Percentiles rank a stretch among this genome's conserved stretches.
Evolutionary conservation across 495 filamentous ascomycete species (phyloP).

Genomic region (Xylaria nigripes): DNA sequence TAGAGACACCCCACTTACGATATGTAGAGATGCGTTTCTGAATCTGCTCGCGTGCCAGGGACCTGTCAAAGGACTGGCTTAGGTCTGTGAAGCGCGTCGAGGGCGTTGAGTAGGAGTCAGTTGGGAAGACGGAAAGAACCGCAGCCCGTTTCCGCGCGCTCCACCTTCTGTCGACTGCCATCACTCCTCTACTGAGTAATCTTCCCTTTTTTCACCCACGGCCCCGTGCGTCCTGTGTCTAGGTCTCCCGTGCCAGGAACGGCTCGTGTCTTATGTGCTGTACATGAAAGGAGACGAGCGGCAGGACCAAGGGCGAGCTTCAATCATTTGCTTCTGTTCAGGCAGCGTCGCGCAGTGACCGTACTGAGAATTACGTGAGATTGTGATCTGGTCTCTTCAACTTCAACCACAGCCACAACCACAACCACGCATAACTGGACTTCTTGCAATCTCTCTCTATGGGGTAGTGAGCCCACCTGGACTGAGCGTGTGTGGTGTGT

Average conservation of each 20-base stretch:
- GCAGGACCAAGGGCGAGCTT: not conserved
- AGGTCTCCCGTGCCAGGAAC: not conserved
- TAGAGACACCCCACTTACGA: slow-evolving; percentile 9
- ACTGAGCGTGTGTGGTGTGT: not conserved
- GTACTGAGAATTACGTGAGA: not conserved
- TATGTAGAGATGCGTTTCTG: not conserved
- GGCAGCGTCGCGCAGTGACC: not conserved
- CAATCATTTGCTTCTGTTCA: not conserved
- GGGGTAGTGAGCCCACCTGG: not conserved
- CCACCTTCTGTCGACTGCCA: slow-evolving; percentile 28
- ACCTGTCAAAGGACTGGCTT: slow-evolving; percentile 34
- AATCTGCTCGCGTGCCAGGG: slow-evolving; percentile 11
- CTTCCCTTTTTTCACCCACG: not conserved
- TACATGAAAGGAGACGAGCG: not conserved
- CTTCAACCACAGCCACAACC: no score
- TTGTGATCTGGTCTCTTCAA: no score
- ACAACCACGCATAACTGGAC: not conserved
- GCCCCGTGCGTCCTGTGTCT: not conserved
- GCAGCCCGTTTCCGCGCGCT: slow-evolving; percentile 34
- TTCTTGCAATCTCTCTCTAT: not conserved
- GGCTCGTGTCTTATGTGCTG: not conserved
- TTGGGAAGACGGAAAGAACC: slow-evolving; percentile 47
- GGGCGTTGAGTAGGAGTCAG: slow-evolving; percentile 31
- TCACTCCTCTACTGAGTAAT: not conserved
- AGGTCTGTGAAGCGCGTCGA: slow-evolving; percentile 25